Evolutionary conservation across 2,329 filamentous ascomycete genomes (phyloP).

Genomic region (Monascus ruber): DNA sequence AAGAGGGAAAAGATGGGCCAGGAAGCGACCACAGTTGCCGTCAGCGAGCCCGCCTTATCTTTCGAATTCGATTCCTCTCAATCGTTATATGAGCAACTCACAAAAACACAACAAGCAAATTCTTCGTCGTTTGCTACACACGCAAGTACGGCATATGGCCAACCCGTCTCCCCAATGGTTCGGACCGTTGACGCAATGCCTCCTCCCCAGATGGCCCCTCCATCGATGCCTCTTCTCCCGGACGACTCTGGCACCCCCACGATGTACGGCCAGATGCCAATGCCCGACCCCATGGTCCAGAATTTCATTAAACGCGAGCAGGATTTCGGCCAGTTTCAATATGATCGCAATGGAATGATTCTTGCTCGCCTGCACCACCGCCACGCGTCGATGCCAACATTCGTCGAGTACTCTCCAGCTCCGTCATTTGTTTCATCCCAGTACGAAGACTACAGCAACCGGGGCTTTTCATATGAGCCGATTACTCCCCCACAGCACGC

Average conservation of each 20-base stretch:
- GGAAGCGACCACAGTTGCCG: constrained; percentile 90
- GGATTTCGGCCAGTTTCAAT: constrained; percentile 71
- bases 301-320: constrained; percentile 78
- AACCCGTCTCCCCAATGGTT: constrained; percentile 80
- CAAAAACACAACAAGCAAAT: constrained; percentile 97
- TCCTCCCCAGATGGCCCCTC: constrained; percentile 70
- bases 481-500: constrained; percentile 91
- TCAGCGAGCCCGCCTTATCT: constrained; percentile 91
- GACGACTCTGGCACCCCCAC: constrained; percentile 55
- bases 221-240: constrained; percentile 45
- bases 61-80: constrained; percentile 99
- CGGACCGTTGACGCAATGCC: constrained; percentile 84
- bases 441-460: constrained; percentile 94
- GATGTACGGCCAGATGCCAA: constrained; percentile 60
- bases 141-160: constrained; percentile 50
- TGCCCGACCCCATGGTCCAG: constrained; percentile 57
- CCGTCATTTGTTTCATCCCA: constrained; percentile 98
- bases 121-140: constrained; percentile 90
- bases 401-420: constrained; percentile 94
- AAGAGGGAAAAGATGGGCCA: constrained; percentile 99
- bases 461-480: constrained; percentile 91
- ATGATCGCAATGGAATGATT: constrained; percentile 84
- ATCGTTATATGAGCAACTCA: constrained; percentile 97
- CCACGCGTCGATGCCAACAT: constrained; percentile 96
- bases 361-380: constrained; percentile 75